A percentile compares a stretch with the other conserved stretches of the same genome.
phyloP scores from a whole-genome alignment of 148 eudicot genomes.

The Polygonum maritimum region DNA sequence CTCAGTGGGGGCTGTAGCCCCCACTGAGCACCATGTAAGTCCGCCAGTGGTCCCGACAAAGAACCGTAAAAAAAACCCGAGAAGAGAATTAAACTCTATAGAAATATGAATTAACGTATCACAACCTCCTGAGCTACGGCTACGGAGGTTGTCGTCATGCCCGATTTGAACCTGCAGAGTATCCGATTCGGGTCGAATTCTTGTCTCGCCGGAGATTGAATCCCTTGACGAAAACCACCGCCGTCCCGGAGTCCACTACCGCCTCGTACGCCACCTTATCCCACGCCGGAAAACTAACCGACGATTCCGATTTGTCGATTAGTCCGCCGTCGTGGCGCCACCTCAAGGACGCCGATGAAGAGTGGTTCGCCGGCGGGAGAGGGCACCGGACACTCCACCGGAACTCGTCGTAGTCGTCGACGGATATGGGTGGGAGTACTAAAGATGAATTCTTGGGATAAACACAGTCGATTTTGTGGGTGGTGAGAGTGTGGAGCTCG shows the following conservation, averaged over 20 bases:
- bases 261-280: conserved; percentile 66
- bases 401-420: conserved; percentile 40
- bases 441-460: conserved; percentile 14
- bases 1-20: too few relatives aligned
- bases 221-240: conserved; percentile 71
- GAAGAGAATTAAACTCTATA: too few relatives aligned
- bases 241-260: conserved; percentile 36
- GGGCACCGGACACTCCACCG: conserved; percentile 69
- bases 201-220: conserved; percentile 56
- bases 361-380: conserved; percentile 37
- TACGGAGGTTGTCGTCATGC: conserved; percentile 37
- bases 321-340: conserved; percentile 5
- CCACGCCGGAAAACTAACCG: conserved; percentile 33
- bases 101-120: background rate
- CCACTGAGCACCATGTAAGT: too few relatives aligned
- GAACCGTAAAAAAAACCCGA: too few relatives aligned
- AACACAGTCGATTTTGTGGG: conserved; percentile 40
- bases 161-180: conserved; percentile 46
- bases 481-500: background rate
- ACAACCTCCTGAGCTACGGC: conserved; percentile 85
- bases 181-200: conserved; percentile 50
- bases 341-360: conserved; percentile 29
- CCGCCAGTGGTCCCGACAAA: too few relatives aligned
- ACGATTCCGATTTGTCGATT: conserved; percentile 18
- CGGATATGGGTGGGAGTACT: conserved; percentile 30